Evolutionary conservation across 129 eudicot species (phyloP).

Genomic region (Centella asiatica): DNA sequence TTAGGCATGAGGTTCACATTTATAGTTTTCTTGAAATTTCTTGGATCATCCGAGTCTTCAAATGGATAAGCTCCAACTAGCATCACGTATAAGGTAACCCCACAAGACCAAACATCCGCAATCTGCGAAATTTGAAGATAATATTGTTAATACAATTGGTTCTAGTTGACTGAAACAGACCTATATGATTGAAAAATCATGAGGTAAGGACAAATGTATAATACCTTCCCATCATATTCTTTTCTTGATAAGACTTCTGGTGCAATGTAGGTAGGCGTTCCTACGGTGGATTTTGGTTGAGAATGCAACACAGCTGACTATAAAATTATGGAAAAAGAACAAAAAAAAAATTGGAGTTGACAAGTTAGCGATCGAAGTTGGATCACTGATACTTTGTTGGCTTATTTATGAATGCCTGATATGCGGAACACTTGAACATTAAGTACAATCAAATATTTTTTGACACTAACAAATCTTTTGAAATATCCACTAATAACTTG

Average conservation of each 20-base stretch:
- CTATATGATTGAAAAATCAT: not conserved
- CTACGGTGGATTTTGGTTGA: conserved; percentile 93
- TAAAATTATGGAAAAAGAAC: too few species aligned
- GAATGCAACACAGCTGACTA: conserved; percentile 85
- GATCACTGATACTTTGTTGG: not conserved
- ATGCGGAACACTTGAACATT: too few species aligned
- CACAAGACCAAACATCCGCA: conserved; percentile 99
- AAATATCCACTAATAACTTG: too few species aligned
- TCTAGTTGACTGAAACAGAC: conserved; percentile 7
- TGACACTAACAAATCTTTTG: too few species aligned
- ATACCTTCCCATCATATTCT: conserved; percentile 87
- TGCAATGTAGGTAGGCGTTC: conserved; percentile 96
- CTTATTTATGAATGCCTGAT: too few species aligned
- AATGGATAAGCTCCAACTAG: conserved; percentile 94
- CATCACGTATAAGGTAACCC: conserved; percentile 96
- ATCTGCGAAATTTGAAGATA: conserved; percentile 27
- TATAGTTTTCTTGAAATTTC: conserved; percentile 74
- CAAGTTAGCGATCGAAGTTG: conserved; percentile 4
- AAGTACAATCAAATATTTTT: too few species aligned
- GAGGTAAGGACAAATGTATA: not conserved
- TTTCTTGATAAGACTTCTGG: conserved; percentile 79
- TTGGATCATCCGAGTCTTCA: conserved; percentile 90
- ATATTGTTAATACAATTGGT: conserved; percentile 5
- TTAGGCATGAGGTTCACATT: conserved; percentile 30
- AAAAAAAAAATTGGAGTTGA: not conserved